Conservation (phyloP, 1,284 basidiomycete genomes). For the Microbotryum saponariae region DNA sequence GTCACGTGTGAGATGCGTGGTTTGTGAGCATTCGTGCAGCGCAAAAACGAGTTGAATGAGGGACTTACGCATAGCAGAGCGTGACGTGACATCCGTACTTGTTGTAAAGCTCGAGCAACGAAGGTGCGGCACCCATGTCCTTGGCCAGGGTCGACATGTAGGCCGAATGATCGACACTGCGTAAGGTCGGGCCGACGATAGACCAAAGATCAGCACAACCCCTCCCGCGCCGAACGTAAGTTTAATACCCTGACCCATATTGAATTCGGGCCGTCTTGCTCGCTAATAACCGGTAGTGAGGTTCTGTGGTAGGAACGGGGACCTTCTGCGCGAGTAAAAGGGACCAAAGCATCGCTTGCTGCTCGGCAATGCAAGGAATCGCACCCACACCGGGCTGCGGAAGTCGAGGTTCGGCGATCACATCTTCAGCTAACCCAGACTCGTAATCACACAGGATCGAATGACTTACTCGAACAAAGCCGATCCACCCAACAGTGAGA, state of each 20-base stretch:
- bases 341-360: constrained; percentile 58
- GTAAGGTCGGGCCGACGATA: neutral
- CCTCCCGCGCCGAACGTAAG: too few species aligned
- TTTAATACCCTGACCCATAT: constrained; percentile 41
- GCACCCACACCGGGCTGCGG: constrained; percentile 44
- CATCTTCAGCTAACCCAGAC: too few species aligned
- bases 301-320: constrained; percentile 45
- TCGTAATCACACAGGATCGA: too few species aligned
- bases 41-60: too few species aligned
- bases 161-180: constrained; percentile 31
- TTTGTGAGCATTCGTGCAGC: neutral
- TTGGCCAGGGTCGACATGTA: constrained; percentile 57
- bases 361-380: constrained; percentile 60
- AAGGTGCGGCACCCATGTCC: constrained; percentile 55
- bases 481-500: constrained; percentile 53
- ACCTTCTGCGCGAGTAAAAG: constrained; percentile 48
- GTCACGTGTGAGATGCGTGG: neutral
- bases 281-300: constrained; percentile 55
- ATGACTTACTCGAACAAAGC: constrained; percentile 51
- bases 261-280: constrained; percentile 53
- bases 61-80: constrained; percentile 52
- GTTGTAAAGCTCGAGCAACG: constrained; percentile 48
- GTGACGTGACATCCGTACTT: constrained; percentile 52
- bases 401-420: neutral
- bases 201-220: too few species aligned